Base-by-base conservation (phyloP, 306 rosid species). In the Pueraria montana region DNA sequence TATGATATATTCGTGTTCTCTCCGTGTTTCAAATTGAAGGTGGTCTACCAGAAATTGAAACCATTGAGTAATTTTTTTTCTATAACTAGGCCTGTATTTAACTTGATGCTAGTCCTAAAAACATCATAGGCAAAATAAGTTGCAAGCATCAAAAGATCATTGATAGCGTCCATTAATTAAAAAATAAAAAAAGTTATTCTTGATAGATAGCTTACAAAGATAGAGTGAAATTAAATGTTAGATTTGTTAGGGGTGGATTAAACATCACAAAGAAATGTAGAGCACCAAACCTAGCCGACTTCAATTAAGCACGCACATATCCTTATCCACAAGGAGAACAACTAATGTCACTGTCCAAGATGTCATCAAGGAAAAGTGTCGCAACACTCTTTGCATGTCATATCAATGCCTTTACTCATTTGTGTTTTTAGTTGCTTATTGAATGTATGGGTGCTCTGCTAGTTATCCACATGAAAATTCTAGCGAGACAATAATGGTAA, bases 91-190 rank as follows among this genome's bases (percentile, higher is more conserved):
- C 69, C 14, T 17, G 48, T 74, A 27, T 53, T 67, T 76, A 38
- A 63, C 66, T 55, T 23, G 80, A 73, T 85, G 53, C 72, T 40
- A 62, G 73, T 48, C 58, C 84, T 48, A 68, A 72, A 68, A 86
- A 80, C 49, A 73, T 71, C 61, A 80, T 8, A 76, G 71, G 55
- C 49, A 55, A 68, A 53, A 52, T 64, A 72, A 81, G 80, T 72
- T 82, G 82, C 79, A 61, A 67, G 85, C 76, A 85, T 71, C 80
- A 71, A 77, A 77, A 61, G 71, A 74, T 83, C 85, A 81, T 81
- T 85, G 84, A 62, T 26, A 77, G 64, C 11, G 77, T 80, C 77
- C 82, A 80, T 75, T 55, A 34, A 36, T 14, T 46, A 38, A 67
- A 67, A 67, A 11, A 2, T 4, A 66, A 55, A 78, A 78, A 48